Conservation (phyloP, 108 stramenopile genomes). For the Parietichytrium sp. region DNA sequence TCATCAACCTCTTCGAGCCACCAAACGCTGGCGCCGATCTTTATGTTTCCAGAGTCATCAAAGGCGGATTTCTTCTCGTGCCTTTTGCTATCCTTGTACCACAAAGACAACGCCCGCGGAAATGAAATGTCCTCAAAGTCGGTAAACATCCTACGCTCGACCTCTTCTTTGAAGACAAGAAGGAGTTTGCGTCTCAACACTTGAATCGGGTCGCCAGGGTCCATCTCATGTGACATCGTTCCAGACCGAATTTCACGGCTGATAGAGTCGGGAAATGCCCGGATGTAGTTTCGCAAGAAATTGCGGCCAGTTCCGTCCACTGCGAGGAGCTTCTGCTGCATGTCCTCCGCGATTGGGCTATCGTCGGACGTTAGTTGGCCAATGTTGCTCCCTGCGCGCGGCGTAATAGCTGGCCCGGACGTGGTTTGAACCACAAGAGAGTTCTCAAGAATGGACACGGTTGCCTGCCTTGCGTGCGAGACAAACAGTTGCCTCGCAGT, state of each 20-base stretch:
- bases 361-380: not conserved
- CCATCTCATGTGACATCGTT: not conserved
- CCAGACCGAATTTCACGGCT: not conserved
- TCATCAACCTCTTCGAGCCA: conserved; percentile 20
- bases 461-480: conserved; percentile 13
- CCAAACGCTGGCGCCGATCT: not conserved
- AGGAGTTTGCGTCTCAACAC: conserved; percentile 20
- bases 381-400: not conserved
- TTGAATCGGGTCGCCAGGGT: not conserved
- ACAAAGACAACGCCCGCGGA: no score
- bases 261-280: conserved; percentile 21
- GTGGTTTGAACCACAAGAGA: conserved; percentile 21
- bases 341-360: conserved; percentile 5
- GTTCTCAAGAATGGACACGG: conserved; percentile 1
- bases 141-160: not conserved
- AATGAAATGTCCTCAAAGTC: no score
- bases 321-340: conserved; percentile 35
- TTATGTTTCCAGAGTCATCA: no score
- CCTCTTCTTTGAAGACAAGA: conserved; percentile 1
- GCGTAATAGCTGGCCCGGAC: no score
- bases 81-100: no score
- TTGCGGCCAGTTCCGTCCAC: conserved; percentile 35
- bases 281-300: conserved; percentile 29
- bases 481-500: conserved; percentile 17
- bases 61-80: no score